Conservation (phyloP, 192 early-diverging fungal species). For the Coemansia sp. region DNA sequence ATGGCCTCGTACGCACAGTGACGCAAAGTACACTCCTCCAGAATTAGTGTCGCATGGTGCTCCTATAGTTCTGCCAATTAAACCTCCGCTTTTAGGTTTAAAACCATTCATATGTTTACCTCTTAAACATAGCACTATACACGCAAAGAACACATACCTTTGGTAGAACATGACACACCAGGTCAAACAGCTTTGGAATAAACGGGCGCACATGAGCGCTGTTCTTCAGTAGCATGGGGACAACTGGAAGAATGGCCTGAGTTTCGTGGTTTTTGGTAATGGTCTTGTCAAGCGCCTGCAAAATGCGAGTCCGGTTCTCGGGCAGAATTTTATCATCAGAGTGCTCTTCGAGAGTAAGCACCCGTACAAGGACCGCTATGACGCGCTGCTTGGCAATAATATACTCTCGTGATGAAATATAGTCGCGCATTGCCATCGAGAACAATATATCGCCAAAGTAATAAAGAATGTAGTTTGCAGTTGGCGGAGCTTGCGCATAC, state of each 20-base stretch:
- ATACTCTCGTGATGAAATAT: constrained; percentile 9
- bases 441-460: constrained; percentile 30
- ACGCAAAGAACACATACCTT: constrained; percentile 12
- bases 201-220: constrained; percentile 29
- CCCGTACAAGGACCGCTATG: constrained; percentile 10
- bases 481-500: constrained; percentile 35
- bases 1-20: constrained; percentile 27
- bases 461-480: constrained; percentile 34
- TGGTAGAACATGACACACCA: constrained; percentile 33
- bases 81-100: no score
- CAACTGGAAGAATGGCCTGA: constrained; percentile 25
- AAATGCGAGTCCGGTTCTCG: constrained; percentile 16
- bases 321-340: constrained; percentile 22
- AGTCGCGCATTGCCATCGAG: constrained; percentile 18
- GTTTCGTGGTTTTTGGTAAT: constrained; percentile 17
- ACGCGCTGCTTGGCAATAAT: constrained; percentile 13
- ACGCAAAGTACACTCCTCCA: constrained; percentile 16
- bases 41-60: constrained; percentile 2
- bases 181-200: constrained; percentile 30
- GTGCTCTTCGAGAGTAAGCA: constrained; percentile 18
- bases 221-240: constrained; percentile 31
- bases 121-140: no score
- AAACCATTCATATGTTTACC: no score
- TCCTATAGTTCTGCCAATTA: background rate
- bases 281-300: constrained; percentile 19